These are phyloP conservation scores for Eragrostis tef DNA, from an alignment of 202 grass and related monocot genomes.

Conservation along the genomic window DNA sequence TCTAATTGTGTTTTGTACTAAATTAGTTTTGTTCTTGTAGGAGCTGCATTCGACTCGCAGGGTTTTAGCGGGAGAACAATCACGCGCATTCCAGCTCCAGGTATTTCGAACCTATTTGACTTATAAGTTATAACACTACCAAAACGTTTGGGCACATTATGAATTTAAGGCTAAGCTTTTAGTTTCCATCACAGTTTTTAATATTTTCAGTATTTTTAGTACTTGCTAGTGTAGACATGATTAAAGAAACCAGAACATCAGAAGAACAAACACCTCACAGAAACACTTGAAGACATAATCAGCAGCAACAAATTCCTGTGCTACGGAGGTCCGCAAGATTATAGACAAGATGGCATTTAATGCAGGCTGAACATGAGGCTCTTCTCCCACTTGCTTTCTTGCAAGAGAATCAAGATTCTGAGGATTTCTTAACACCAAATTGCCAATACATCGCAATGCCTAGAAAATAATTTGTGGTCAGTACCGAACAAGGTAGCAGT, in stretches of 20 bases:
- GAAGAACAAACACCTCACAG: slow-evolving; percentile 70
- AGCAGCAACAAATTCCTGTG: slow-evolving; percentile 93
- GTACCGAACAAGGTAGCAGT: slow-evolving; percentile 23
- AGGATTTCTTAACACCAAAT: slow-evolving; percentile 89
- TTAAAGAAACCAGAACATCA: slow-evolving; percentile 32
- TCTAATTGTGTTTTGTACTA: slow-evolving; percentile 29
- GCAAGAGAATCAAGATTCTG: slow-evolving; percentile 80
- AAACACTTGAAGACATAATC: slow-evolving; percentile 97
- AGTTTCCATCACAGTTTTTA: background rate
- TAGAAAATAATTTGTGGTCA: slow-evolving; percentile 49
- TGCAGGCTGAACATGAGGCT: slow-evolving; percentile 83
- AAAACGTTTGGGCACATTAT: too few relatives aligned
- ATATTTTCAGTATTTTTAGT: slow-evolving; percentile 2
- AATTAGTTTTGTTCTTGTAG: slow-evolving; percentile 47
- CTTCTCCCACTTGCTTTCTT: slow-evolving; percentile 92
- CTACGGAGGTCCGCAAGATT: slow-evolving; percentile 68
- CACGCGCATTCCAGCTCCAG: slow-evolving; percentile 82
- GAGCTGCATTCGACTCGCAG: slow-evolving; percentile 84
- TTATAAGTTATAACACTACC: too few relatives aligned
- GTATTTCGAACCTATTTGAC: slow-evolving; percentile 42
- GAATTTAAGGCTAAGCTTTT: background rate
- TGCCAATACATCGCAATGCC: slow-evolving; percentile 87
- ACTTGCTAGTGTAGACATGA: slow-evolving; percentile 31
- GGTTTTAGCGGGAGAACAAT: slow-evolving; percentile 70
- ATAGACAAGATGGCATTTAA: slow-evolving; percentile 86